Evolutionary conservation across 2,329 filamentous ascomycete species (phyloP).

Genomic region (Fusarium multiceps): DNA sequence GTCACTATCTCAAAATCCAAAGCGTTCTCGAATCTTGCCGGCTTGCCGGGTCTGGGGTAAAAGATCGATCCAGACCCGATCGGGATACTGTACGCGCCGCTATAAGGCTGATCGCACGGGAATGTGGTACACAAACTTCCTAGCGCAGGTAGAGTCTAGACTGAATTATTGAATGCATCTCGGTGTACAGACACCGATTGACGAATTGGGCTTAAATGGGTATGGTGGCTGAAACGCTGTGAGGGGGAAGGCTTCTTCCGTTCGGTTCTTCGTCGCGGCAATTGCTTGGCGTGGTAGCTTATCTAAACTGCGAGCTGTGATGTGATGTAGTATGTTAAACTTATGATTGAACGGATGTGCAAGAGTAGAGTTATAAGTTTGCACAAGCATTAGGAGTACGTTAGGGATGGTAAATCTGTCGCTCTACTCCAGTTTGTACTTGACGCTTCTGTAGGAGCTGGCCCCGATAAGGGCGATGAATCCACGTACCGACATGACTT

Average conservation of each 20-base stretch:
- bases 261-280: background rate
- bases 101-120: background rate
- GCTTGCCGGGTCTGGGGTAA: background rate
- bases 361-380: fast-evolving
- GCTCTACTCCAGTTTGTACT: background rate
- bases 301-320: background rate
- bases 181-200: background rate
- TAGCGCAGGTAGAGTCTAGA: background rate
- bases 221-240: background rate
- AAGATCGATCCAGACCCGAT: background rate
- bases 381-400: too few relatives aligned
- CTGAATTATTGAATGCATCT: background rate
- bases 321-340: background rate
- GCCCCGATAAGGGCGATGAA: background rate
- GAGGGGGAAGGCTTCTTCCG: background rate
- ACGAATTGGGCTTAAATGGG: background rate
- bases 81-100: background rate
- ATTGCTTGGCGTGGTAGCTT: background rate
- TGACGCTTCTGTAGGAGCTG: background rate
- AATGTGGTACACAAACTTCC: background rate
- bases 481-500: background rate
- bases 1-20: background rate
- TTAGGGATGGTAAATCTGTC: too few relatives aligned
- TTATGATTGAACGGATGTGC: fast-evolving
- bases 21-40: background rate